Evolutionary conservation across 805 yeast genomes (phyloP), one percentile per base, ranked within the genome.

Genomic region (Candida takata): DNA sequence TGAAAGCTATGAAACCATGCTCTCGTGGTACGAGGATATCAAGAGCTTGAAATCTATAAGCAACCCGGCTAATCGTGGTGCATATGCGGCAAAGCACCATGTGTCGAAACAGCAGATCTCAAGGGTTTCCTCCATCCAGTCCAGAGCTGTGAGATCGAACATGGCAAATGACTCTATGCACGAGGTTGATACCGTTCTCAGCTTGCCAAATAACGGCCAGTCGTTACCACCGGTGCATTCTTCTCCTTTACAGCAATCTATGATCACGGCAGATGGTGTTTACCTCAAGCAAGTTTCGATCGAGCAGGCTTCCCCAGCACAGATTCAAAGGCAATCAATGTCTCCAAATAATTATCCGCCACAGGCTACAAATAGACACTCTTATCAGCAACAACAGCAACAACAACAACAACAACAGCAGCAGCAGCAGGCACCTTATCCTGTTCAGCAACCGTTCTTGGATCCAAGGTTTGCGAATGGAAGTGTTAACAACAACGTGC

Each of bases 1-100:
- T n/a, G 92, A 84, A 51, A 73, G 82, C 33, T 83, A 82, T 49
- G 82, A 79, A 28, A 59, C 71, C 23, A 84, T 87, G 90, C 75
- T 80, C 56, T 70, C 67, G 27, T 90, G 98, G 98, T 84, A 74
- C 58, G 74, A 74, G 45, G 95, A 84, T 52, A 67, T 90, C 46
- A 77, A 79, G 54, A 67, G 65, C 31, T 65, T 87, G 47, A 81
- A 92, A 3, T 60, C 69, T 12, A 65, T 82, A 40, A 65, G 79
- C 15, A 72, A 72, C n/a, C 51, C 58, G 14, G 23, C 47, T 3
- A 38, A 39, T 27, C 51, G 58, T 36, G 48, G 48, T 6, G 39
- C 33, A 11, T 53, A 51, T 34, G 55, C 54, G 6, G 20, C 43
- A 14, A 49, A 49, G 34, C 37, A 48, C 27, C 51, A 46, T 17